Evolutionary conservation across 2,329 filamentous ascomycete species (phyloP).

Genomic region (Apiospora phragmitis): DNA sequence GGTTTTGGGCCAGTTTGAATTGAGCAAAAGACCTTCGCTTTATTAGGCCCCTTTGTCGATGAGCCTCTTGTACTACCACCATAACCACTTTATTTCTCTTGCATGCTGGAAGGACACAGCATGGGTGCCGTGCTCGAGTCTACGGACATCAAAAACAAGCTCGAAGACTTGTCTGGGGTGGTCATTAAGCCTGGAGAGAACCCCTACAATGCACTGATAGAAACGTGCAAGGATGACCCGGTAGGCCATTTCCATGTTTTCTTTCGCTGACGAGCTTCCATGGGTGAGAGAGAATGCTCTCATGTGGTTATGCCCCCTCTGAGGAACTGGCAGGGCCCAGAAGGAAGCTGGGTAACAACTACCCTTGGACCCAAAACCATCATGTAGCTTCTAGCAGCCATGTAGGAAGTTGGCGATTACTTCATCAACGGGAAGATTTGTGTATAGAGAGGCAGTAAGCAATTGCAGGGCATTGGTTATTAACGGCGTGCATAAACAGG

Average conservation of each 20-base stretch:
- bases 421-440: neutral
- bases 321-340: neutral
- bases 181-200: constrained; percentile 59
- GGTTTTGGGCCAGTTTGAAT: neutral
- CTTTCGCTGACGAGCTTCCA: neutral
- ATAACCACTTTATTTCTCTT: neutral
- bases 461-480: neutral
- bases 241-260: constrained; percentile 46
- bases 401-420: neutral
- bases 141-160: constrained; percentile 48
- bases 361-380: neutral
- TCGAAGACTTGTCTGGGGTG: constrained; percentile 56
- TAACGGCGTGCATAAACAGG: neutral
- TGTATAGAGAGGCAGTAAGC: neutral
- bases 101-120: neutral
- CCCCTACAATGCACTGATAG: constrained; percentile 74
- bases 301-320: neutral
- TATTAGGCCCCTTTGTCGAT: neutral
- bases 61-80: neutral
- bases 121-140: constrained; percentile 40
- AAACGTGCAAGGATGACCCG: constrained; percentile 63
- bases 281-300: neutral
- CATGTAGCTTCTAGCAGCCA: neutral
- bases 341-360: neutral
- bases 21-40: neutral